phyloP scores from a whole-genome alignment of 2,329 filamentous ascomycete genomes.

The Ceratocystis papillata region DNA sequence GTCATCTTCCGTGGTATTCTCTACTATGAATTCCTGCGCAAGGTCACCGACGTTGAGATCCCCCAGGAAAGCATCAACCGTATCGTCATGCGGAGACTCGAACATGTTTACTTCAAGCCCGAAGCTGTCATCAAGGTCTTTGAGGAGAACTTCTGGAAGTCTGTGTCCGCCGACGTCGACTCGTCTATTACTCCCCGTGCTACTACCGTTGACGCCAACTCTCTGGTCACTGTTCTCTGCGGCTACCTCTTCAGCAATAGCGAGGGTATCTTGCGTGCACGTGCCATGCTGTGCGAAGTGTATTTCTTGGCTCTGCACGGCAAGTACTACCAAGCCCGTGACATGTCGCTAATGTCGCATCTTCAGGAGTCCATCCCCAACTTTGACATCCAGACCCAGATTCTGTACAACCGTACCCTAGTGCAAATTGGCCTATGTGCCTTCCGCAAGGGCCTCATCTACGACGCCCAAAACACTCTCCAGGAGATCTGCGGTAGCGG shows the following conservation, averaged over 20 bases:
- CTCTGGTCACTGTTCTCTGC: slow-evolving; percentile 77
- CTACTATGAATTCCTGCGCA: slow-evolving; percentile 74
- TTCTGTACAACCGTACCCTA: slow-evolving; percentile 94
- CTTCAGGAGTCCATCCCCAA: slow-evolving; percentile 92
- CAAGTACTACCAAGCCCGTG: slow-evolving; percentile 93
- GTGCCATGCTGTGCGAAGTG: slow-evolving; percentile 96
- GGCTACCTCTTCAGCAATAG: slow-evolving; percentile 90
- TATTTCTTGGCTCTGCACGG: slow-evolving; percentile 97
- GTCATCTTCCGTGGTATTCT: slow-evolving; percentile 79
- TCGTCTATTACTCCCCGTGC: slow-evolving; percentile 70
- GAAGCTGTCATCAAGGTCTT: slow-evolving; percentile 85
- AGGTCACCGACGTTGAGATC: slow-evolving; percentile 58
- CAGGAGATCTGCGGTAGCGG: slow-evolving; percentile 98
- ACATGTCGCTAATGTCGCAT: slow-evolving; percentile 99
- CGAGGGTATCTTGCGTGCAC: slow-evolving; percentile 88
- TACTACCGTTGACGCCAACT: slow-evolving; percentile 55
- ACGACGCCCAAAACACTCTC: slow-evolving; percentile 93
- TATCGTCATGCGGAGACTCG: slow-evolving; percentile 82
- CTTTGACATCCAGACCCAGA: slow-evolving; percentile 95
- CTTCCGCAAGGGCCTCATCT: slow-evolving; percentile 92
- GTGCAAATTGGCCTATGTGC: slow-evolving; percentile 97
- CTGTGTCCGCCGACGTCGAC: slow-evolving; percentile 56
- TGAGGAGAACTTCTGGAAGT: slow-evolving; percentile 88
- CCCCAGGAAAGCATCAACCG: slow-evolving; percentile 85
- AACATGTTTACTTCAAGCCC: slow-evolving; percentile 99